A percentile compares a stretch with the other conserved stretches of the same genome.
phyloP scores from a whole-genome alignment of 2,329 filamentous ascomycete genomes.

The Talaromyces sp. region DNA sequence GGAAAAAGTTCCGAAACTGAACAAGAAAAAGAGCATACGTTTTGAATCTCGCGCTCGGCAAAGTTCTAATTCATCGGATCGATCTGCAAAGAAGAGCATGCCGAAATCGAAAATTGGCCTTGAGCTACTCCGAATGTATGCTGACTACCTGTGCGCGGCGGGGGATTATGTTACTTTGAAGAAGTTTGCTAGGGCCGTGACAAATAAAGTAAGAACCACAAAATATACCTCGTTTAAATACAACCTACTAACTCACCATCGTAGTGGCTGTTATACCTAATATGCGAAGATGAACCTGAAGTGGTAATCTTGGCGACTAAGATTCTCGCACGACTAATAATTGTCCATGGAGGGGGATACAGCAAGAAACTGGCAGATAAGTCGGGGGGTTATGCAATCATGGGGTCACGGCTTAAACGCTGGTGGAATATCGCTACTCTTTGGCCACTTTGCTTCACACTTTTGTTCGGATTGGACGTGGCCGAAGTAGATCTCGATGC shows the following conservation, averaged over 20 bases:
- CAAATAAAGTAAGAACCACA: conserved; percentile 68
- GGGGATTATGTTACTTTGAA: conserved; percentile 65
- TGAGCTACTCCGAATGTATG: conserved; percentile 71
- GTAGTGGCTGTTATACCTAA: conserved; percentile 84
- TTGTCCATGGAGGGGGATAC: conserved; percentile 76
- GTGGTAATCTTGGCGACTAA: conserved; percentile 76
- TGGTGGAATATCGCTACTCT: conserved; percentile 85
- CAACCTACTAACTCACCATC: neutral
- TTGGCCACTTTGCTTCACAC: conserved; percentile 84
- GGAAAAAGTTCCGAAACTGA: conserved; percentile 42
- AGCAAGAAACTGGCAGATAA: conserved; percentile 81
- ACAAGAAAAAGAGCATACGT: conserved; percentile 43
- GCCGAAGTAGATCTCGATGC: conserved; percentile 68
- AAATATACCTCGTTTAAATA: neutral
- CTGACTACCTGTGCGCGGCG: conserved; percentile 70
- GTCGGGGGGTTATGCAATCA: conserved; percentile 80
- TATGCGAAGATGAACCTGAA: conserved; percentile 80
- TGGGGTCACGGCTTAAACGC: conserved; percentile 73
- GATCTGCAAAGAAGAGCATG: conserved; percentile 26
- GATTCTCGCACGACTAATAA: conserved; percentile 76
- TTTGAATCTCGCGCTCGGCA: conserved; percentile 27
- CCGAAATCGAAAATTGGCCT: conserved; percentile 68
- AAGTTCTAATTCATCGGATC: conserved; percentile 30
- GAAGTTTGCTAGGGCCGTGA: conserved; percentile 90
- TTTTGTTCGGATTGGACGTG: conserved; percentile 81